phyloP scores from a whole-genome alignment of 2,329 filamentous ascomycete species.

The Beauveria medogensis region DNA sequence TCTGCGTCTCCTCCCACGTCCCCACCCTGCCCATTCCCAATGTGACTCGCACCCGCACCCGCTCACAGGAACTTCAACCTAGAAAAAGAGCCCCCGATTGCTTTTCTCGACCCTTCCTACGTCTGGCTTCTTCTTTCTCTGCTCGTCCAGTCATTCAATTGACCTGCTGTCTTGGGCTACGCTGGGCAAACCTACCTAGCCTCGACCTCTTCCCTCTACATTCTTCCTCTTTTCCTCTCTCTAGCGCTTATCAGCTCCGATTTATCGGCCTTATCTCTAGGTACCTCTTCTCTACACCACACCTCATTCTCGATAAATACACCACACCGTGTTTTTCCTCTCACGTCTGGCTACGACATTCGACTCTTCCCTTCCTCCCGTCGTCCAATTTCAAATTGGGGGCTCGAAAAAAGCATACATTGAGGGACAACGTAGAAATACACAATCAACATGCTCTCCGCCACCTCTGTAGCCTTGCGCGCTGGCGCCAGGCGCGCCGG shows the following conservation, averaged over 20 bases:
- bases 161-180: background rate
- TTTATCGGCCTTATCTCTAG: background rate
- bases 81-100: background rate
- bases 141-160: background rate
- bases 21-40: background rate
- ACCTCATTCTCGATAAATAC: background rate
- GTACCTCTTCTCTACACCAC: background rate
- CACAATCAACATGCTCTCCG: conserved; percentile 31
- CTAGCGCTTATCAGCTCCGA: background rate
- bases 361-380: background rate
- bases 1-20: conserved; percentile 13
- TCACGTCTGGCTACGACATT: background rate
- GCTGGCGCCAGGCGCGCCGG: conserved; percentile 35
- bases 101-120: background rate
- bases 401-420: conserved; percentile 18
- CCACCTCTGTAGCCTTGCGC: conserved; percentile 33
- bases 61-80: no score
- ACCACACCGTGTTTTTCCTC: background rate
- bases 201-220: no score
- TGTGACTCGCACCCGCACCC: background rate
- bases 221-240: background rate
- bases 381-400: background rate
- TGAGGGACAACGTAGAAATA: background rate
- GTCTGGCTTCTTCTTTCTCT: background rate
- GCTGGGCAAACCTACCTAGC: background rate